Evolutionary conservation across 805 yeast genomes (phyloP).

Genomic region (Teunomyces aglyptinius): DNA sequence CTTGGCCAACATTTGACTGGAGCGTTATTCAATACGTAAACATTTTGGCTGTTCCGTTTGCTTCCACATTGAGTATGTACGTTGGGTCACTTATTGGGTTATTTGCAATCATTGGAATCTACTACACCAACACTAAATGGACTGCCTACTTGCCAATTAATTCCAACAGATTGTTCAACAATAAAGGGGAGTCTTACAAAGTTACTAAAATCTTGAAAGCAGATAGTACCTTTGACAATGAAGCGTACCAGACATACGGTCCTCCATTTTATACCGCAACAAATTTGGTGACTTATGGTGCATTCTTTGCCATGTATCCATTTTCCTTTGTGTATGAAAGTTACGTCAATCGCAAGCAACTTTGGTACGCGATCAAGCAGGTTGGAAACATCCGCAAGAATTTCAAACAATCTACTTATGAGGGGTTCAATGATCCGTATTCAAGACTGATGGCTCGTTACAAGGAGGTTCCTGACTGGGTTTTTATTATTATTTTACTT

Average conservation of each 20-base stretch:
- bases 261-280: conserved; percentile 25
- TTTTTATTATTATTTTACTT: conserved; percentile 23
- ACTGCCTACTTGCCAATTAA: conserved; percentile 28
- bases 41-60: conserved; percentile 23
- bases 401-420: conserved; percentile 24
- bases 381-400: conserved; percentile 13
- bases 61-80: conserved; percentile 10
- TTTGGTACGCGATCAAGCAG: conserved; percentile 14
- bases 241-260: conserved; percentile 16
- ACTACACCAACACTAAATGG: conserved; percentile 29
- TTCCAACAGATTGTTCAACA: conserved; percentile 20
- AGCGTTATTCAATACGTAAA: conserved; percentile 20
- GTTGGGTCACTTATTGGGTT: conserved; percentile 23
- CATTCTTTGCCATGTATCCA: conserved; percentile 24
- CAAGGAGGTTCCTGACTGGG: conserved; percentile 37
- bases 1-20: conserved; percentile 50
- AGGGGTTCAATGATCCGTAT: conserved; percentile 34
- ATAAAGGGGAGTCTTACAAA: conserved; percentile 21
- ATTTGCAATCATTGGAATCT: conserved; percentile 24
- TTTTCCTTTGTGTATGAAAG: conserved; percentile 22
- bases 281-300: conserved; percentile 20
- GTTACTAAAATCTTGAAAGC: conserved; percentile 11
- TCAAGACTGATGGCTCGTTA: conserved; percentile 32
- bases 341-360: conserved; percentile 12
- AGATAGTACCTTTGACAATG: conserved; percentile 12